Evolutionary conservation across 345 rosid species (phyloP), one percentile per base, ranked within the genome.

Genomic region (Aethionema arabicum): DNA sequence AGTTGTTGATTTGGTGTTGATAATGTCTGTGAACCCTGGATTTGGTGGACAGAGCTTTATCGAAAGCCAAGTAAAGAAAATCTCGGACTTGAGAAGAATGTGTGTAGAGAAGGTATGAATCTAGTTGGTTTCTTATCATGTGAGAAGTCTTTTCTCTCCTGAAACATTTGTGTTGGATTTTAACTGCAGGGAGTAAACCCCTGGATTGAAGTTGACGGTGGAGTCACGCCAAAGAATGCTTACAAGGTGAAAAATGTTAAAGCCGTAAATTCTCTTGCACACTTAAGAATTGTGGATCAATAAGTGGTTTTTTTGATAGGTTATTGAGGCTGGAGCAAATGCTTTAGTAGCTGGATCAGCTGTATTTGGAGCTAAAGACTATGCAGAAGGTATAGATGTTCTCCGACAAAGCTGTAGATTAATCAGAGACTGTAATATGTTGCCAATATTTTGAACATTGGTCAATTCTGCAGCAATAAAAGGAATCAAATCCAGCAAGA

Each of bases 11-110:
- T 83, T 90, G 49, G 84, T 90, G 69, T 66, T 90, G 82, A 90
- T 90, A 67, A 90, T 90, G 97, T 90, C 97, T 39, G 97, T 90
- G 70, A 90, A 90, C 80, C 97, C 97, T 64, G 95, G 97, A 32
- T 90, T 90, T 66, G 97, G 97, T 48, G 95, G 95, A 51, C 97
- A 90, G 80, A 79, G 97, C 84, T 90, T 90, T 73, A 90, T 90
- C 35, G 95, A 90, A 81, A 90, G 95, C 76, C 97, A 87, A 87
- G 95, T 87, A 35, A 87, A 79, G 82, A 90, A 87, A 80, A 87
- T 81, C 72, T 71, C 88, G 0, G 97, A 87, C 50, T 84, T 90
- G 81, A 80, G 93, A 76, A 87, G 83, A 84, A 13, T 87, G 74
- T 87, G 93, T 50, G 80, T 53, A n/a, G 91, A 87, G 79, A 85